Conservation (phyloP, 495 filamentous ascomycete genomes). For the Neurospora sp. region DNA sequence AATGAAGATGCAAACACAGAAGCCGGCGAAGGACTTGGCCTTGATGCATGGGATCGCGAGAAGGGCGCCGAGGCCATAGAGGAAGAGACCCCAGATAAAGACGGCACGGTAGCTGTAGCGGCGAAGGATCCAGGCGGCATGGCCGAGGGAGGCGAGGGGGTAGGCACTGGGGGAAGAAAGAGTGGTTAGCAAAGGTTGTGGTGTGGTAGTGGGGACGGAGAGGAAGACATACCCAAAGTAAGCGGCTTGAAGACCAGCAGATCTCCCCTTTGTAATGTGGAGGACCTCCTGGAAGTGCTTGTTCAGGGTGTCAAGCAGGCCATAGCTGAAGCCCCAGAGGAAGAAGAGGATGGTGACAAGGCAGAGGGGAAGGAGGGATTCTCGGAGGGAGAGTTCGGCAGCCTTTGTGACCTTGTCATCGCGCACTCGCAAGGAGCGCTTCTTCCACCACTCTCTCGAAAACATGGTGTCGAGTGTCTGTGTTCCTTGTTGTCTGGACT, state of each 20-base stretch:
- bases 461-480: slow-evolving; percentile 16
- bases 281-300: slow-evolving; percentile 34
- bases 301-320: slow-evolving; percentile 45
- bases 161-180: slow-evolving; percentile 33
- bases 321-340: slow-evolving; percentile 81
- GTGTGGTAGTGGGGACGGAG: neutral
- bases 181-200: neutral
- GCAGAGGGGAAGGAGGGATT: slow-evolving; percentile 37
- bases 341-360: slow-evolving; percentile 76
- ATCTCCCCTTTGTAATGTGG: slow-evolving; percentile 20
- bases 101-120: slow-evolving; percentile 52
- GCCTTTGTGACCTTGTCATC: slow-evolving; percentile 45
- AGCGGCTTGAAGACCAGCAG: slow-evolving; percentile 26
- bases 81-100: slow-evolving; percentile 38
- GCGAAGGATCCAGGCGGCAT: slow-evolving; percentile 52
- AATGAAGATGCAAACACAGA: slow-evolving; percentile 62
- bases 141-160: slow-evolving; percentile 39
- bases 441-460: slow-evolving; percentile 22
- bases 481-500: neutral
- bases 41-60: slow-evolving; percentile 46
- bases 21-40: slow-evolving; percentile 52
- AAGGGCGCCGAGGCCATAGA: slow-evolving; percentile 37
- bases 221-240: slow-evolving; percentile 28
- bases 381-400: slow-evolving; percentile 47
- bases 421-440: slow-evolving; percentile 26